A percentile compares a stretch with the other conserved stretches of the same genome.
Conservation (phyloP, 345 rosid genomes). For the Nephelium lappaceum region DNA sequence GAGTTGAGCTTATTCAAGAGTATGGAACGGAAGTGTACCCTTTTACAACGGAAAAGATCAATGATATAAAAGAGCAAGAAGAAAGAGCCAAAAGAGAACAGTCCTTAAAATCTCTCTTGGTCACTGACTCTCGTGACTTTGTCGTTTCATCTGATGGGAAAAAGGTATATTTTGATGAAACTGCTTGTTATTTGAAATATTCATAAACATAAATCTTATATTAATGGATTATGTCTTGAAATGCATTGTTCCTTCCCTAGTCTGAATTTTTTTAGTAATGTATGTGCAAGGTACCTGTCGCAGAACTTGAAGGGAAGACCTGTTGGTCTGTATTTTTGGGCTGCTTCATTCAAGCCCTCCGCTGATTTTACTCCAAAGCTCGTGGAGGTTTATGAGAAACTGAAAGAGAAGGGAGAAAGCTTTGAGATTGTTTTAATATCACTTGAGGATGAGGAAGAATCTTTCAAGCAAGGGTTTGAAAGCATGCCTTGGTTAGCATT, state of each 20-base stretch:
- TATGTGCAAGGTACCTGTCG: conserved; percentile 46
- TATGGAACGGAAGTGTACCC: conserved; percentile 73
- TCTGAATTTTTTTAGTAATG: background rate
- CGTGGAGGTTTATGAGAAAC: conserved; percentile 45
- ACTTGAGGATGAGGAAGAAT: conserved; percentile 55
- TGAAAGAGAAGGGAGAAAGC: conserved; percentile 54
- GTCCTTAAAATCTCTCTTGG: conserved; percentile 60
- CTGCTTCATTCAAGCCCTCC: conserved; percentile 28
- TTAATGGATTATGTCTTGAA: background rate
- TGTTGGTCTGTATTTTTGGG: conserved; percentile 59
- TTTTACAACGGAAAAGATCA: conserved; percentile 60
- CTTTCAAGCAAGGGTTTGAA: conserved; percentile 51
- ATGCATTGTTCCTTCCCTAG: background rate
- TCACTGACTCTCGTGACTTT: conserved; percentile 51
- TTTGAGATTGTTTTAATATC: conserved; percentile 71
- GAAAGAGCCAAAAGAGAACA: conserved; percentile 61
- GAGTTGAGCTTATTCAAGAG: conserved; percentile 54
- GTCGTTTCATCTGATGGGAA: conserved; percentile 54
- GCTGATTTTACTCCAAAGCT: conserved; percentile 55
- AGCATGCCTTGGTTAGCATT: conserved; percentile 71
- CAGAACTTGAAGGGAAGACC: conserved; percentile 73
- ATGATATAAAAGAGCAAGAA: conserved; percentile 63
- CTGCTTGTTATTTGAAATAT: background rate
- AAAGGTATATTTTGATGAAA: conserved; percentile 37
- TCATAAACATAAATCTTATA: background rate